Evolutionary conservation across 495 filamentous ascomycete genomes (phyloP), one percentile per base, ranked within the genome.

Genomic region (Rhizodiscina lignyota): DNA sequence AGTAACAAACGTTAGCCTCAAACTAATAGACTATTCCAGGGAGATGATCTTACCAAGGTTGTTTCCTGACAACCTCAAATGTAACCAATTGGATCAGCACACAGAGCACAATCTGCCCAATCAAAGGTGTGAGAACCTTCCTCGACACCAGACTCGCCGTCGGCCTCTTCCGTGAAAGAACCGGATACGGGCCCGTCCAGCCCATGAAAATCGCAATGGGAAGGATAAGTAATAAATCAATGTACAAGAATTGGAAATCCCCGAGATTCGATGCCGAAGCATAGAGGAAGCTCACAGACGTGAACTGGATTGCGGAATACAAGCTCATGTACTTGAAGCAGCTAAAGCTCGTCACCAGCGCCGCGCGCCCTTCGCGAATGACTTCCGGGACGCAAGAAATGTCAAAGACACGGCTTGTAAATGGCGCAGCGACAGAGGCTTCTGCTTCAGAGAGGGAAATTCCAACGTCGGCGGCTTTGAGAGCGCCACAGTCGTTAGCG

Each of bases 321-420:
- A 99, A 59, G 48, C 83, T 93, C 91, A 99, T 99, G 55, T 85
- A 99, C 56, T 99, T 99, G 63, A 99, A 99, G 61, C 91, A 99
- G 59, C 83, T 92, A 59, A 99, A 99, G 52, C 86, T 94, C 19
- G 91, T 99, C 4, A 94, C 86, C 13, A 99, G 65, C 31, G 91
- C 79, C 30, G 87, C 87, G 40, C 91, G 75, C 3, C 91, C 91
- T 63, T 99, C 91, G 18, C 74, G 67, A 37, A 99, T 96, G 41
- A 96, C 71, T 38, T 86, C 78, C 20, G 86, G 91, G 18, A 99
- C 86, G 58, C 91, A 99, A 11, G 81, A 82, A 44, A 96, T 94
- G 55, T 99, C 86, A 48, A 99, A 99, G 17, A 91, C 67, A 13
- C 85, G 75, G 38, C 83, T 93, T 2, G 91, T 99, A 45, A 99